These are phyloP conservation scores for Silene vulgaris DNA, from an alignment of 179 eudicot genomes.

Conservation along the genomic window DNA sequence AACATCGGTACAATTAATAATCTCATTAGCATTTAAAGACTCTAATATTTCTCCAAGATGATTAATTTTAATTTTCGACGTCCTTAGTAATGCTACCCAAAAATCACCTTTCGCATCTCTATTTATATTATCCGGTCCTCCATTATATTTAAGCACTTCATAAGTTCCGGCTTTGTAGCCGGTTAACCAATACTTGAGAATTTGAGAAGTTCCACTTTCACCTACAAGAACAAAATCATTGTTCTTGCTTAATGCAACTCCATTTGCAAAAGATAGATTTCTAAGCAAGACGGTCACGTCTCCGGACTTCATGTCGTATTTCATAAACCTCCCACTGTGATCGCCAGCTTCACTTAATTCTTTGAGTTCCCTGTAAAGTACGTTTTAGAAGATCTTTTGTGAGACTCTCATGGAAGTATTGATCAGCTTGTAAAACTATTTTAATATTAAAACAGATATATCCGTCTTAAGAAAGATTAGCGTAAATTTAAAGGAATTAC, in stretches of 20 bases:
- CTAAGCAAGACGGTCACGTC: constrained; percentile 13
- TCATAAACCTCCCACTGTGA: constrained; percentile 24
- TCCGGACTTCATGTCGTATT: constrained; percentile 8
- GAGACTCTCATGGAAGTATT: too few relatives aligned
- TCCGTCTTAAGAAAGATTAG: neutral
- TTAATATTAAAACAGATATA: neutral
- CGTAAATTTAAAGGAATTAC: neutral
- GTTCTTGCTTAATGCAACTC: constrained; percentile 29
- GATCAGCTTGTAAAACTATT: too few relatives aligned
- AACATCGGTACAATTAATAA: constrained; percentile 3
- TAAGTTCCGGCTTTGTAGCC: neutral
- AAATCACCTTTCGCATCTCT: constrained; percentile 13
- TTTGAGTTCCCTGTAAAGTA: too few relatives aligned
- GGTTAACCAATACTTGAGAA: constrained; percentile 16
- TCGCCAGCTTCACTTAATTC: too few relatives aligned
- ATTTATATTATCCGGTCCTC: constrained; percentile 19
- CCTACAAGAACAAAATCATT: constrained; percentile 23
- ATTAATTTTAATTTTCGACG: neutral
- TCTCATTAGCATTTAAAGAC: neutral
- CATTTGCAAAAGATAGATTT: constrained; percentile 23
- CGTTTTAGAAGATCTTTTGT: too few relatives aligned
- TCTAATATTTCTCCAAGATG: constrained; percentile 12
- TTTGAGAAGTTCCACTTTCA: constrained; percentile 12
- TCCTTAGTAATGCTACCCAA: constrained; percentile 10
- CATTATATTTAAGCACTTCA: neutral